A percentile compares a stretch with the other conserved stretches of the same genome.
Evolutionary conservation across 306 rosid genomes (phyloP).

Genomic region (Ormosia emarginata): DNA sequence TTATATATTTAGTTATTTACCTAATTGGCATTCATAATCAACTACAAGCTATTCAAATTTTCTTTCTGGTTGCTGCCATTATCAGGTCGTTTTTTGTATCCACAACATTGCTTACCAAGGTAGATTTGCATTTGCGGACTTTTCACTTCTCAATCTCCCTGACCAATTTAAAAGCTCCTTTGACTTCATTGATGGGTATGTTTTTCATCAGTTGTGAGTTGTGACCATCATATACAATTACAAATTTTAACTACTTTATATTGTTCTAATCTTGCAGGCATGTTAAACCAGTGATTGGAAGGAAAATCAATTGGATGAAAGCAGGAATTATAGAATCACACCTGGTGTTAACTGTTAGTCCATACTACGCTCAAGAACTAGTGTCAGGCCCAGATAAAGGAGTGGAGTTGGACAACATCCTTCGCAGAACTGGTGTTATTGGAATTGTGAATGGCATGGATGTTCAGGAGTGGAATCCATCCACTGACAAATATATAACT

Average conservation of each 20-base stretch:
- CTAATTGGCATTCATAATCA: background rate
- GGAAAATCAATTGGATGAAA: constrained; percentile 84
- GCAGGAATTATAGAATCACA: constrained; percentile 65
- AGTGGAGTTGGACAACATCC: constrained; percentile 60
- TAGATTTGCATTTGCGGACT: constrained; percentile 57
- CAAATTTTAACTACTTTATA: background rate
- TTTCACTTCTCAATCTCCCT: constrained; percentile 62
- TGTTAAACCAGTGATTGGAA: constrained; percentile 59
- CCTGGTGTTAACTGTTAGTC: constrained; percentile 68
- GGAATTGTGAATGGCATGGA: constrained; percentile 93
- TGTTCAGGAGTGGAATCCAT: constrained; percentile 87
- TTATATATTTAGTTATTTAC: background rate
- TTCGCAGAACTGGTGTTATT: constrained; percentile 36
- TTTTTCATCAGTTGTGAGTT: background rate
- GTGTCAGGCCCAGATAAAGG: constrained; percentile 59
- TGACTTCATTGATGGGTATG: constrained; percentile 81
- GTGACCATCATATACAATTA: background rate
- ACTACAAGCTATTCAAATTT: background rate
- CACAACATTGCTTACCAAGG: constrained; percentile 93
- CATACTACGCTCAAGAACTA: constrained; percentile 70
- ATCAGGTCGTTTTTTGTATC: constrained; percentile 67
- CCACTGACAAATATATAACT: constrained; percentile 53
- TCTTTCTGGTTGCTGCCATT: constrained; percentile 8
- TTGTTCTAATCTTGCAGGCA: constrained; percentile 40
- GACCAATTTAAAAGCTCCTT: constrained; percentile 60